Evolutionary conservation across 2,329 filamentous ascomycete species (phyloP), one percentile per base, ranked within the genome.

Genomic region (Cercospora sp.): DNA sequence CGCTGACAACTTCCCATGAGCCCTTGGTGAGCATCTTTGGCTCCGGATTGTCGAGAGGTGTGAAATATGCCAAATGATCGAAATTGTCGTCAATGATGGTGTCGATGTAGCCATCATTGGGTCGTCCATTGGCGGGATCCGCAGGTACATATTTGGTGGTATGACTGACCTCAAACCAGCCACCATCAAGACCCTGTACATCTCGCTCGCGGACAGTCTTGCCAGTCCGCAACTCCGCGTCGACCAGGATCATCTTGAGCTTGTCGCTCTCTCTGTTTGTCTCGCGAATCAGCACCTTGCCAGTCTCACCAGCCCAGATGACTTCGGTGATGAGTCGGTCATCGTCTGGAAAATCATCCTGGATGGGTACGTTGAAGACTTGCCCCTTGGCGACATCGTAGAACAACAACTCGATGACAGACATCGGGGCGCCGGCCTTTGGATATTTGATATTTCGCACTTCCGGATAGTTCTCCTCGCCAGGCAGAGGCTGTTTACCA

Each of bases 101-200:
- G 79, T 99, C 95, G 70, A 99, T 89, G 76, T 99, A 99, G 24
- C 95, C 95, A 79, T 97, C 93, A 5, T 94, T 81, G 1, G 87
- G 84, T 40, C 78, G 71, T 13, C 91, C 92, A 70, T 91, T 92
- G 10, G 82, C 79, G 24, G 91, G 86, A 77, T 97, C 92, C 3
- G 93, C 91, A 1, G 95, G 95, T 66, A 99, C 90, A 77, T 91
- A 98, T 13, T 84, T 89, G 3, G 94, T 97, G 51, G 90, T 88
- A 74, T 97, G 90, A 0, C 93, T 92, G 51, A 97, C 92, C 81
- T 99, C 95, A 74, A 97, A 94, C 95, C 95, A 99, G 37, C 95
- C 96, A 24, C 94, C 94, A 78, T 99, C 95, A n/a, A 97, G 84
- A 66, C 90, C 85, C 71, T 89, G 87, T 60, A 97, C 88, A 78